phyloP scores from a whole-genome alignment of 768 basidiomycete species.

The Jaapia argillacea region DNA sequence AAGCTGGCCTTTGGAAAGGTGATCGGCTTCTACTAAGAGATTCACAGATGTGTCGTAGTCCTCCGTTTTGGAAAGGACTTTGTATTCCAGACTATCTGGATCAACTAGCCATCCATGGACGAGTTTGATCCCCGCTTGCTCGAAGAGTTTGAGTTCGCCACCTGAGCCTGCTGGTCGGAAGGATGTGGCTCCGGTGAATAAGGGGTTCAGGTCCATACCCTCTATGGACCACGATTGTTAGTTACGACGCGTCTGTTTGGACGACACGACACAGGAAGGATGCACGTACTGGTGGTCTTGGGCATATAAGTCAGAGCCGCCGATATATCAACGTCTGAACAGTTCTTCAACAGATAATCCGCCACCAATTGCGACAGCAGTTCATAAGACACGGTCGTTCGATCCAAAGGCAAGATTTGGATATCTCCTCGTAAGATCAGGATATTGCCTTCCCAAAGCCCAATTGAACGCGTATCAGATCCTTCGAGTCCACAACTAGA shows the following conservation, averaged over 20 bases:
- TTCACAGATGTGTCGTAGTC: slow-evolving; percentile 73
- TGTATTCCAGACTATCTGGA: slow-evolving; percentile 49
- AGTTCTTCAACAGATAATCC: slow-evolving; percentile 61
- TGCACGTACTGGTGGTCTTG: slow-evolving; percentile 39
- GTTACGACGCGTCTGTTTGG: neutral
- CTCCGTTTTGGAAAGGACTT: slow-evolving; percentile 36
- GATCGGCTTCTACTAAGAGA: slow-evolving; percentile 72
- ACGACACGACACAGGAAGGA: neutral
- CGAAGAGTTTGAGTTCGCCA: slow-evolving; percentile 79
- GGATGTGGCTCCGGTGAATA: slow-evolving; percentile 58
- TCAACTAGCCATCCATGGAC: slow-evolving; percentile 89
- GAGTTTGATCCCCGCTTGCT: slow-evolving; percentile 70
- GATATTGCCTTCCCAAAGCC: slow-evolving; percentile 65
- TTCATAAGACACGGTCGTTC: slow-evolving; percentile 72
- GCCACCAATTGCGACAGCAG: slow-evolving; percentile 77
- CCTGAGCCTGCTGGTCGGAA: slow-evolving; percentile 56
- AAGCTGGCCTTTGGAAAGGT: slow-evolving; percentile 53
- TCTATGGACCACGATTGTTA: too few relatives aligned
- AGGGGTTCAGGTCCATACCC: slow-evolving; percentile 86
- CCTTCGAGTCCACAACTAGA: neutral
- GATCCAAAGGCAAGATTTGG: slow-evolving; percentile 53
- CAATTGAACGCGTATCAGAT: too few relatives aligned
- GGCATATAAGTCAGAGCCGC: slow-evolving; percentile 64
- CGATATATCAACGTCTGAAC: slow-evolving; percentile 52
- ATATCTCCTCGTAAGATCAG: slow-evolving; percentile 81